Evolutionary conservation across 163 green algal species (phyloP).

Genomic region (Scenedesmus sp.): DNA sequence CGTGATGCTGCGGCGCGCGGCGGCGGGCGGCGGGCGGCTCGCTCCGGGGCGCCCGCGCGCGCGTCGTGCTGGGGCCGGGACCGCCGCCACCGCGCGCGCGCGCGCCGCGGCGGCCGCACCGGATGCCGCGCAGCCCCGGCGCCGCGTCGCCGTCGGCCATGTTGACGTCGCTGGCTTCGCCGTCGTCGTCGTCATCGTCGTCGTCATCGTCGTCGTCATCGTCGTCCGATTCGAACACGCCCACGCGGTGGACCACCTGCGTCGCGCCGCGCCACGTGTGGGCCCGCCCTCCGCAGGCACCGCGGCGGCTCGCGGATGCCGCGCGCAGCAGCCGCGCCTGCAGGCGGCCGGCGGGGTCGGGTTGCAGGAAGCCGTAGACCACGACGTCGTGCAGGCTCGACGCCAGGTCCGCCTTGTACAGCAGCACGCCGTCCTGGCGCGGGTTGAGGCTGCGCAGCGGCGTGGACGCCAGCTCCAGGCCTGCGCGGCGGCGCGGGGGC

Average conservation of each 20-base stretch:
- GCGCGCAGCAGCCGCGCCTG: constrained; percentile 24
- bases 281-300: neutral
- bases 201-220: constrained; percentile 31
- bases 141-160: neutral
- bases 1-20: constrained; percentile 43
- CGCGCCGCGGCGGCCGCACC: too few species aligned
- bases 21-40: too few species aligned
- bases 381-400: constrained; percentile 53
- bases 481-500: constrained; percentile 1
- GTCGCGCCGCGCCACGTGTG: neutral
- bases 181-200: neutral
- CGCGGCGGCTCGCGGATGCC: neutral
- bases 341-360: constrained; percentile 25
- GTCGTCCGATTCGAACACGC: constrained; percentile 48
- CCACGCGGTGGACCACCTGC: constrained; percentile 50
- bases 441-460: constrained; percentile 30
- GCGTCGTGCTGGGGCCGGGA: too few species aligned
- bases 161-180: neutral
- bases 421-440: constrained; percentile 50
- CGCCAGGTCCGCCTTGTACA: constrained; percentile 52
- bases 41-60: too few species aligned
- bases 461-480: constrained; percentile 46
- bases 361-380: constrained; percentile 47
- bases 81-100: too few species aligned
- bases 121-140: constrained; percentile 18